Percentiles rank a stretch among this genome's conserved stretches.
These are phyloP conservation scores for Conticribra weissflogii DNA, from an alignment of 108 stramenopile genomes.

Conservation along the genomic window DNA sequence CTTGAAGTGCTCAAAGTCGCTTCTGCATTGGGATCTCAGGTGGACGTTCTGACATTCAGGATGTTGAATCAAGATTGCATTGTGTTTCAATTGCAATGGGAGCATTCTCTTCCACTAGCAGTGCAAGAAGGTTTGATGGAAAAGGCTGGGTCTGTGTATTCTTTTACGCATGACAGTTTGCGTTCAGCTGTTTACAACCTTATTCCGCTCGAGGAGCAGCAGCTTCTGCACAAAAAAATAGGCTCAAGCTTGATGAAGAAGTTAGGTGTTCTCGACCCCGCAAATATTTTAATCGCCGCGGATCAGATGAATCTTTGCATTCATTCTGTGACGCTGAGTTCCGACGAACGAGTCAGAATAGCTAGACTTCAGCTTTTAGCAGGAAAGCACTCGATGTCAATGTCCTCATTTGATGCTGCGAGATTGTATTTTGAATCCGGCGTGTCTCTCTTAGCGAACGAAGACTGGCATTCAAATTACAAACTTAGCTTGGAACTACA, in stretches of 20 bases:
- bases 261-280: not conserved
- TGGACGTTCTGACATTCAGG: not conserved
- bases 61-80: not conserved
- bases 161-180: conserved; percentile 15
- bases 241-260: not conserved
- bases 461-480: conserved; percentile 4
- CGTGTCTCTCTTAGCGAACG: conserved; percentile 2
- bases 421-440: conserved; percentile 4
- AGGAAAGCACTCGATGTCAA: conserved; percentile 7
- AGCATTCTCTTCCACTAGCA: conserved; percentile 1
- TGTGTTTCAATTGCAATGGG: not conserved
- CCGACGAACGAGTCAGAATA: not conserved
- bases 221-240: conserved; percentile 5
- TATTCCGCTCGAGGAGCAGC: not conserved
- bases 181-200: conserved; percentile 10
- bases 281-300: not conserved
- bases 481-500: not conserved
- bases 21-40: conserved; percentile 10
- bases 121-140: conserved; percentile 11
- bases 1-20: conserved; percentile 6
- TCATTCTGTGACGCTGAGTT: not conserved
- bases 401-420: conserved; percentile 3
- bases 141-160: conserved; percentile 14
- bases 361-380: conserved; percentile 5
- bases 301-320: conserved; percentile 18